phyloP scores from a whole-genome alignment of 2,329 filamentous ascomycete genomes.

The Fusarium tupiense region DNA sequence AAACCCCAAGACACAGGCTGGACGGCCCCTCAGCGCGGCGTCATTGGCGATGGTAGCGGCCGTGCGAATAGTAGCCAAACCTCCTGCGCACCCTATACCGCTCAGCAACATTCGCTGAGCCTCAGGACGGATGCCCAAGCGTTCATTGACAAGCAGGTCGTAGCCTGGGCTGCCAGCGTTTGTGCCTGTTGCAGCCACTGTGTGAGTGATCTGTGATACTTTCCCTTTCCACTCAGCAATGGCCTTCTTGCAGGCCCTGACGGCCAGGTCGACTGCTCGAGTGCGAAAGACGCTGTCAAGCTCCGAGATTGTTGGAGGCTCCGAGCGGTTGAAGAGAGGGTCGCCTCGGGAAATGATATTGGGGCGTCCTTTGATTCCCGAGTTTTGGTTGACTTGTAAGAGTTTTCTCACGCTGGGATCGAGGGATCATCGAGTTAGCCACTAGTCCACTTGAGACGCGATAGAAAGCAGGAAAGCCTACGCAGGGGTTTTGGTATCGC shows the following conservation, averaged over 20 bases:
- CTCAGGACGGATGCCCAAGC: not conserved
- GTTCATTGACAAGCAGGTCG: not conserved
- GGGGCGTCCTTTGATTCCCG: not conserved
- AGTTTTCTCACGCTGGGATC: constrained; percentile 1
- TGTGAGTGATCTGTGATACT: constrained; percentile 2
- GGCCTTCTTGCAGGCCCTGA: not conserved
- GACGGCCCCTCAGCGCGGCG: not conserved
- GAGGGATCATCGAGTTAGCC: not conserved
- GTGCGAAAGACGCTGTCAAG: constrained; percentile 3
- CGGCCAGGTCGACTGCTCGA: not conserved
- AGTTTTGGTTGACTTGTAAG: constrained; percentile 1
- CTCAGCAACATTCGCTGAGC: constrained; percentile 5
- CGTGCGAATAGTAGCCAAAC: not conserved
- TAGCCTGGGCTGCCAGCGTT: not conserved
- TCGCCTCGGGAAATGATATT: not conserved
- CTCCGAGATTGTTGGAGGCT: constrained; percentile 1
- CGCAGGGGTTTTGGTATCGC: constrained; percentile 1
- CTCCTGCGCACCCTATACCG: constrained; percentile 3
- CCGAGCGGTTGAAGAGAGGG: constrained; percentile 2
- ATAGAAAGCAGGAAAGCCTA: not conserved
- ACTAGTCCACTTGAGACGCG: not conserved
- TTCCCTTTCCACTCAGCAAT: constrained; percentile 1
- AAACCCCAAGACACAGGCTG: constrained; percentile 2
- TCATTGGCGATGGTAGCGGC: constrained; percentile 4
- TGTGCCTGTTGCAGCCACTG: constrained; percentile 1